These are phyloP conservation scores for Aspergillus cejpii DNA, from an alignment of 2,329 filamentous ascomycete genomes.

Conservation along the genomic window DNA sequence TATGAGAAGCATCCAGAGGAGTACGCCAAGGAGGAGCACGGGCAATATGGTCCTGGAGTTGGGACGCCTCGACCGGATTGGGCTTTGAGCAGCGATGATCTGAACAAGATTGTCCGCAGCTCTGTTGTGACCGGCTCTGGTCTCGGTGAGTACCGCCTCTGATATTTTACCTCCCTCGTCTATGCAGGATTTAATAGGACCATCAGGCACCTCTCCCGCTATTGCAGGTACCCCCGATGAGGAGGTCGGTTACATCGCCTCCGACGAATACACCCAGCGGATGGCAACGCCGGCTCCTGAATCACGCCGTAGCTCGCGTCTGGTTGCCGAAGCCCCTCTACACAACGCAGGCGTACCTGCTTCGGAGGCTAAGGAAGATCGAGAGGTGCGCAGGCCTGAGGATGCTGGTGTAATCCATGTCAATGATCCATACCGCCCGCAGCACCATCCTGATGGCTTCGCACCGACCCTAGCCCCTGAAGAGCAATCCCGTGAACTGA, in stretches of 20 bases:
- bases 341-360: conserved; percentile 46
- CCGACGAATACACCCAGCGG: conserved; percentile 73
- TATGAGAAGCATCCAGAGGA: conserved; percentile 86
- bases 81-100: conserved; percentile 78
- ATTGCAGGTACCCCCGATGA: conserved; percentile 74
- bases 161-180: neutral
- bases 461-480: conserved; percentile 46
- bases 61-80: conserved; percentile 62
- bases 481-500: conserved; percentile 40
- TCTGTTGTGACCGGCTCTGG: conserved; percentile 51
- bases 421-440: conserved; percentile 53
- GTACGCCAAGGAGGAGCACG: conserved; percentile 65
- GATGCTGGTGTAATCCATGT: conserved; percentile 61
- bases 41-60: conserved; percentile 54
- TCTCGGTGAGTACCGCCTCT: conserved; percentile 42
- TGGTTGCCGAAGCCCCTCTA: conserved; percentile 47
- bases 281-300: conserved; percentile 58
- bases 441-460: conserved; percentile 45
- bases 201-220: conserved; percentile 56
- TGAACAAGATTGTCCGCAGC: conserved; percentile 81
- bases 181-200: conserved; percentile 8
- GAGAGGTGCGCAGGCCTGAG: conserved; percentile 10
- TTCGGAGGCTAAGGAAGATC: conserved; percentile 30
- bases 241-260: conserved; percentile 80
- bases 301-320: conserved; percentile 40